Evolutionary conservation across 1,284 basidiomycete genomes (phyloP).

Genomic region (Tilletiopsis washingtonensis): DNA sequence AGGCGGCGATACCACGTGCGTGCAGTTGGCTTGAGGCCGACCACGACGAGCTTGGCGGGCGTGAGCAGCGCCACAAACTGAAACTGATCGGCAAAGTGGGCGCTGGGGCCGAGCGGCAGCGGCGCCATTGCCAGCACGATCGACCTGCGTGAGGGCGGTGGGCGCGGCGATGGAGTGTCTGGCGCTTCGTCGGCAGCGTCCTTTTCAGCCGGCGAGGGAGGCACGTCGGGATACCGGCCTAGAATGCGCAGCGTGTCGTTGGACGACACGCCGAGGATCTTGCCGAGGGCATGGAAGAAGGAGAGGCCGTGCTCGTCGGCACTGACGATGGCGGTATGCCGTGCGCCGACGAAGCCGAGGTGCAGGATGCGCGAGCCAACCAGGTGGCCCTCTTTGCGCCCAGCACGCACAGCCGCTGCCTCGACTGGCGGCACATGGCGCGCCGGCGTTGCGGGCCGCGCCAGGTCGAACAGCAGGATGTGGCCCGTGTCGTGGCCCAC

Average conservation of each 20-base stretch:
- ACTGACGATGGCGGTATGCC: slow-evolving; percentile 87
- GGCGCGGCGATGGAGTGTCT: slow-evolving; percentile 14
- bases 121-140: slow-evolving; percentile 71
- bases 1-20: slow-evolving; percentile 66
- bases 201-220: too few relatives aligned
- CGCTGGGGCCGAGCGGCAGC: slow-evolving; percentile 68
- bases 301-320: slow-evolving; percentile 85
- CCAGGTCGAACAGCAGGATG: slow-evolving; percentile 78
- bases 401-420: slow-evolving; percentile 61
- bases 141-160: neutral
- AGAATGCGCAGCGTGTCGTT: slow-evolving; percentile 88
- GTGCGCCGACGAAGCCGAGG: slow-evolving; percentile 80
- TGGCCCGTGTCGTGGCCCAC: slow-evolving; percentile 79
- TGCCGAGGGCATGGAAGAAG: slow-evolving; percentile 91
- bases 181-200: too few relatives aligned
- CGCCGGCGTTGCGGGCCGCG: slow-evolving; percentile 55
- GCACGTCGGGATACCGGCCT: slow-evolving; percentile 62
- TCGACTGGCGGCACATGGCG: slow-evolving; percentile 68
- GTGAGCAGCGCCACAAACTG: slow-evolving; percentile 80
- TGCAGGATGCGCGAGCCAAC: slow-evolving; percentile 74
- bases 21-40: slow-evolving; percentile 82
- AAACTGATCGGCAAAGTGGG: slow-evolving; percentile 74
- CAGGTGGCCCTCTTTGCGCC: slow-evolving; percentile 87
- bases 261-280: slow-evolving; percentile 88
- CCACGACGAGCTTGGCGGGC: slow-evolving; percentile 79